Conservation (phyloP, 345 rosid genomes). For the Gossypium mustelinum region DNA sequence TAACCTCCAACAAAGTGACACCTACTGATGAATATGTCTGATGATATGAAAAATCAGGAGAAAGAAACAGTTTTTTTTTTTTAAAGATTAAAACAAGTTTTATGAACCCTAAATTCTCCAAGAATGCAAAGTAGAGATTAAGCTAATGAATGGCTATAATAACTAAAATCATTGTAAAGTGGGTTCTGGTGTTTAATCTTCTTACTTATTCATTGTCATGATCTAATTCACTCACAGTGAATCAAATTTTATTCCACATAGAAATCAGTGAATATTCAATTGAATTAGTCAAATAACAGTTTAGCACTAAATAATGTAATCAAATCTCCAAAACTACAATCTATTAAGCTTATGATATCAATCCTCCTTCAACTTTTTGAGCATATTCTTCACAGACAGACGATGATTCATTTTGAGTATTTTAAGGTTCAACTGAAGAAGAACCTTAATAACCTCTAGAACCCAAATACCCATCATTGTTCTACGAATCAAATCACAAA, state of each 20-base stretch:
- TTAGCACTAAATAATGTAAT: too few species aligned
- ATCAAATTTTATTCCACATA: background rate
- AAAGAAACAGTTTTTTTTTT: background rate
- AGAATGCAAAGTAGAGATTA: background rate
- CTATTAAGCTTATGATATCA: background rate
- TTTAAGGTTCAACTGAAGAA: background rate
- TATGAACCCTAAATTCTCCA: background rate
- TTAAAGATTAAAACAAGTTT: background rate
- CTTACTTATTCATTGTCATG: background rate
- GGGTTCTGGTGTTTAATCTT: background rate
- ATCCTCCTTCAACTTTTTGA: background rate
- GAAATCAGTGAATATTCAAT: background rate
- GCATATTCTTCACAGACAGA: background rate
- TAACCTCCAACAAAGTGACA: background rate
- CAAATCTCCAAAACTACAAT: background rate
- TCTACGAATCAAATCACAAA: background rate
- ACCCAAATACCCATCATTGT: background rate
- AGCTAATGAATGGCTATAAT: background rate
- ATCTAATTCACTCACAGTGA: background rate
- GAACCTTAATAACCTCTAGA: background rate
- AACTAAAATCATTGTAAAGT: background rate
- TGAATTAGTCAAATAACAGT: background rate
- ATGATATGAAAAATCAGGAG: background rate
- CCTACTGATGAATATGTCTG: constrained; percentile 1
- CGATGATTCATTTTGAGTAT: background rate